Percentiles rank a stretch among this genome's conserved stretches.
Evolutionary conservation across 73 alveolate species (phyloP).

Genomic region (Paramecium caudatum): DNA sequence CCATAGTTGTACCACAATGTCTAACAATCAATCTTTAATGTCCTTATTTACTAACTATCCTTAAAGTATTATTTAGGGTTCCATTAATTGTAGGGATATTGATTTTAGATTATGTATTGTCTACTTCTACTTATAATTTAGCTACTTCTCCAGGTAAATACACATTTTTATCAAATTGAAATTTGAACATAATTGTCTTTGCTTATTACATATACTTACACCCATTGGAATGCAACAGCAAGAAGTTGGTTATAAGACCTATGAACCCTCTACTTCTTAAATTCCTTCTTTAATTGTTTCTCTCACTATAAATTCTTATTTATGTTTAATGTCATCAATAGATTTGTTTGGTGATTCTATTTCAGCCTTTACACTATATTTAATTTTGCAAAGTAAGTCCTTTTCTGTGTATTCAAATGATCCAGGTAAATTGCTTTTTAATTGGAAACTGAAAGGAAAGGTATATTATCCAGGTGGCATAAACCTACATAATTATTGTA

Average conservation of each 20-base stretch:
- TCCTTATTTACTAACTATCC: slow-evolving; percentile 14
- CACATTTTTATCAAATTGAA: not conserved
- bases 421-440: slow-evolving; percentile 13
- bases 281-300: slow-evolving; percentile 11
- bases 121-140: not conserved
- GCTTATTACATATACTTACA: not conserved
- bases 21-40: not conserved
- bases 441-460: not conserved
- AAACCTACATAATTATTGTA: not conserved
- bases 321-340: not conserved
- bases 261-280: not conserved
- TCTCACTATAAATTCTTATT: slow-evolving; percentile 44
- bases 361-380: slow-evolving; percentile 55
- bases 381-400: not conserved
- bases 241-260: not conserved
- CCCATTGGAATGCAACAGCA: slow-evolving; percentile 49
- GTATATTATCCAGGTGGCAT: slow-evolving; percentile 42
- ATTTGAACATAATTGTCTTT: not conserved
- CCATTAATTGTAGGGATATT: not conserved
- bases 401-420: not conserved
- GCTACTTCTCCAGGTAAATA: slow-evolving; percentile 34
- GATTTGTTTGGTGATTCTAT: slow-evolving; percentile 5
- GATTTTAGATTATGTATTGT: not conserved
- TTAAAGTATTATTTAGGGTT: not conserved
- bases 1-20: not conserved